Base-by-base conservation (phyloP, 192 early-diverging fungal species). In the Gamsiella multidivaricata region DNA sequence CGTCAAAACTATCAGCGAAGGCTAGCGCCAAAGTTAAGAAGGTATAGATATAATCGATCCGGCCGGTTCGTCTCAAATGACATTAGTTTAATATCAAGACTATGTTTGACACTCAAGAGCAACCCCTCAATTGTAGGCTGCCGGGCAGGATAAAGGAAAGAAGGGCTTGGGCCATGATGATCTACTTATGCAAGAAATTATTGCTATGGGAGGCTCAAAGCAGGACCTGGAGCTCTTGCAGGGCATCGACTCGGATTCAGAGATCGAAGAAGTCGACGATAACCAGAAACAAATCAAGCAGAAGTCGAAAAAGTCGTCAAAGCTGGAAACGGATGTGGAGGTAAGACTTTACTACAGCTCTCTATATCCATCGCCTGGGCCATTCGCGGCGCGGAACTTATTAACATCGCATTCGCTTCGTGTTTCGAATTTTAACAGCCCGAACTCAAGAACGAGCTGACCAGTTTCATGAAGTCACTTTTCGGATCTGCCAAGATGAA, bases 381-480 rank as follows among this genome's bases (percentile, higher is more conserved):
- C 25, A 23, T 34, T 34, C 4, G 20, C 46, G 3, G 17, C 28
- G 3, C 18, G 17, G 26, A 43, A 39, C 12, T 23, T 28, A 26
- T 6, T 23, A 6, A 9, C 56, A 3, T 26, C 23, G 7, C 33
- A 36, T 3, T 50, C 0, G n/a, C 5, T 10, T 34, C 1, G 5
- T 33, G 31, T 4, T 69, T 20, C 17, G 28, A 17, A 8, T 22
- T 28, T 15, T 22, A 29, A 31, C 61, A 78, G 74, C 74, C 74
- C 3, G 58, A 55, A 39, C 32, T 78, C 28, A 62, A 68, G 54
- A 68, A 69, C 18, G 74, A 78, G 29, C 53, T 78, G 9, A 66
- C 74, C 26, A 63, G 14, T 25, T 78, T 78, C 32, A 78, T 78
- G 74, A 78, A 78, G 34, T 61, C 74, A 3, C 66, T 78, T 20